A percentile compares a stretch with the other conserved stretches of the same genome.
These are phyloP conservation scores for Clarireedia hainanense DNA, from an alignment of 2,329 filamentous ascomycete species.

Conservation along the genomic window DNA sequence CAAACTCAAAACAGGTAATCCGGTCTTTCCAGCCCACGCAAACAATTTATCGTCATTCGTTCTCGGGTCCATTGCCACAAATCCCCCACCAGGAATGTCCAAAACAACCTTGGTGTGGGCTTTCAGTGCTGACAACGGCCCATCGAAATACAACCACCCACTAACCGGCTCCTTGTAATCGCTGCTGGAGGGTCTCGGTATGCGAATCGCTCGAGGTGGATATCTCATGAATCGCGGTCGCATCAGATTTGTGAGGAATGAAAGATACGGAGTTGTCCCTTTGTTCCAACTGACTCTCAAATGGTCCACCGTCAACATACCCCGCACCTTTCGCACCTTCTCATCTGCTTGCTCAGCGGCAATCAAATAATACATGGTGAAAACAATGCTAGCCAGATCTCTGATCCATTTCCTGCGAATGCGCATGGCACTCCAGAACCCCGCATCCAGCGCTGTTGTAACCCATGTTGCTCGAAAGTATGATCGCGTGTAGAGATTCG, in stretches of 20 bases:
- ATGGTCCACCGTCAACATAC: conserved; percentile 82
- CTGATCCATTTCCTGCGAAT: conserved; percentile 73
- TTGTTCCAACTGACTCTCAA: conserved; percentile 94
- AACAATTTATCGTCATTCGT: conserved; percentile 91
- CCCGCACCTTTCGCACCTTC: conserved; percentile 86
- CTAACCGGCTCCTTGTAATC: conserved; percentile 76
- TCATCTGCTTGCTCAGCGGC: conserved; percentile 93
- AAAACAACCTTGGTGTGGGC: conserved; percentile 72
- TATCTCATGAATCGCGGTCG: conserved; percentile 75
- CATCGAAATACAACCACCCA: conserved; percentile 93
- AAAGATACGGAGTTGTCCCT: conserved; percentile 77
- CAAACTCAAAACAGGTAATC: conserved; percentile 80
- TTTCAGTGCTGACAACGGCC: conserved; percentile 68
- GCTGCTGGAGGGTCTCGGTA: conserved; percentile 70
- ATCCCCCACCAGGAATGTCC: conserved; percentile 90
- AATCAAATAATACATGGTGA: conserved; percentile 84
- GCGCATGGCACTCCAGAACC: conserved; percentile 98
- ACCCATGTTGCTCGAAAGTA: conserved; percentile 98
- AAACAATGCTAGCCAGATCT: conserved; percentile 74
- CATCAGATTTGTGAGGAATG: conserved; percentile 62
- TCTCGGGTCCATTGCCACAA: conserved; percentile 93
- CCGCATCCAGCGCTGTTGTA: conserved; percentile 86
- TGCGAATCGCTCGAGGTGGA: conserved; percentile 73
- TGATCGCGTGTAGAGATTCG: conserved; percentile 84
- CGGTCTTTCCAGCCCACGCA: conserved; percentile 83